Evolutionary conservation across 208 protist species (phyloP).

Genomic region (Trypanosoma cruzi): DNA sequence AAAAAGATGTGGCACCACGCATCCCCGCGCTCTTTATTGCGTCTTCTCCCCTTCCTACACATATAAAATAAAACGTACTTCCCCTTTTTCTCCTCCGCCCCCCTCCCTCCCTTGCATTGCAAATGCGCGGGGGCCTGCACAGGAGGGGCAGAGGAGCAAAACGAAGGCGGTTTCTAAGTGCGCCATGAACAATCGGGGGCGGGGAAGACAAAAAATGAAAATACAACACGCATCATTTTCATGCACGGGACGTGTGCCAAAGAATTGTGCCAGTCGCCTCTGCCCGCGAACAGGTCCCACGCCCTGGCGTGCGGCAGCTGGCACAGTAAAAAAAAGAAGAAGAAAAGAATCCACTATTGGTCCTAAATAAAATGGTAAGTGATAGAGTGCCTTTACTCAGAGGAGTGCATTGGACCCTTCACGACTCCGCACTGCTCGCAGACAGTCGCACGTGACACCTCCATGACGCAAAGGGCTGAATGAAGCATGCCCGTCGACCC

Average conservation of each 20-base stretch:
- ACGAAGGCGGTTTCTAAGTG: slow-evolving; percentile 2
- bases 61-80: no score
- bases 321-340: not conserved
- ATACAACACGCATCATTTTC: not conserved
- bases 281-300: not conserved
- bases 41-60: no score
- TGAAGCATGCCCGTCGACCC: not conserved
- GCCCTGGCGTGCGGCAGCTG: not conserved
- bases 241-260: not conserved
- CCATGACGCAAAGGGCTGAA: not conserved
- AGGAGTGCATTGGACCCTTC: not conserved
- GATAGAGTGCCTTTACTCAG: not conserved
- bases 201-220: not conserved
- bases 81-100: no score
- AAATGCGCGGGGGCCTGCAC: no score
- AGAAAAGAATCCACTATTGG: not conserved
- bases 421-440: not conserved
- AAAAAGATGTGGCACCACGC: no score
- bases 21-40: no score
- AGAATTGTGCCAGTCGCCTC: not conserved
- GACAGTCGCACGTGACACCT: not conserved
- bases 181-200: not conserved
- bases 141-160: not conserved
- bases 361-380: not conserved
- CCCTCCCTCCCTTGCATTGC: no score